phyloP scores from a whole-genome alignment of 1,139 yeast genomes.

The Sugiyamaella grinbergsii region DNA sequence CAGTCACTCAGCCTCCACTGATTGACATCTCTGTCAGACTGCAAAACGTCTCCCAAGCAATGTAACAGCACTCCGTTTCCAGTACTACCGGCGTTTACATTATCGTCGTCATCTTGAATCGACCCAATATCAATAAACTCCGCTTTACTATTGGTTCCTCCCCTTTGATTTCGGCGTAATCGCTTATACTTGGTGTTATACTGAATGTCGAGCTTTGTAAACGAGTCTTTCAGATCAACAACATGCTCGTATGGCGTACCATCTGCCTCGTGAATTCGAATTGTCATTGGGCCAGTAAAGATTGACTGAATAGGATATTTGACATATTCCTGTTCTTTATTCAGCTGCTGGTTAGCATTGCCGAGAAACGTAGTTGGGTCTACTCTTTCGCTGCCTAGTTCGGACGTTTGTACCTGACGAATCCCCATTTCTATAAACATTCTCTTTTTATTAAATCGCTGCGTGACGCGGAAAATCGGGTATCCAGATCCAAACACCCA shows the following conservation, averaged over 20 bases:
- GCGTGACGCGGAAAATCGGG: constrained; percentile 86
- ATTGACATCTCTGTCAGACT: constrained; percentile 57
- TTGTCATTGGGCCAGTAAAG: constrained; percentile 85
- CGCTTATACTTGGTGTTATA: constrained; percentile 88
- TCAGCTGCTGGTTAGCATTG: constrained; percentile 43
- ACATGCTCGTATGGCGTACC: constrained; percentile 99
- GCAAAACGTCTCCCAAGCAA: constrained; percentile 78
- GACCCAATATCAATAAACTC: constrained; percentile 34
- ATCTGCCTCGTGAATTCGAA: constrained; percentile 95
- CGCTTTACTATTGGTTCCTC: constrained; percentile 26
- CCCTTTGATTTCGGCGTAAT: constrained; percentile 62
- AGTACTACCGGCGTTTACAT: constrained; percentile 26
- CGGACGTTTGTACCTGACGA: constrained; percentile 80
- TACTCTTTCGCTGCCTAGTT: constrained; percentile 47
- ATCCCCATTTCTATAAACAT: constrained; percentile 94
- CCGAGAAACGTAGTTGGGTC: constrained; percentile 44
- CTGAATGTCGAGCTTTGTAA: constrained; percentile 87
- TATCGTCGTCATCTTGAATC: constrained; percentile 18
- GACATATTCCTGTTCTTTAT: constrained; percentile 31
- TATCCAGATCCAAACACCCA: constrained; percentile 93
- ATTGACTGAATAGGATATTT: constrained; percentile 34
- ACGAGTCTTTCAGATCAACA: constrained; percentile 82
- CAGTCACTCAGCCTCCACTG: constrained; percentile 80
- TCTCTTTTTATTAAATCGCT: constrained; percentile 88
- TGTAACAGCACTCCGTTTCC: constrained; percentile 50